Percentiles rank a stretch among this genome's conserved stretches.
These are phyloP conservation scores for Pestalotiopsis sp. DNA, from an alignment of 2,329 filamentous ascomycete genomes.

Conservation along the genomic window DNA sequence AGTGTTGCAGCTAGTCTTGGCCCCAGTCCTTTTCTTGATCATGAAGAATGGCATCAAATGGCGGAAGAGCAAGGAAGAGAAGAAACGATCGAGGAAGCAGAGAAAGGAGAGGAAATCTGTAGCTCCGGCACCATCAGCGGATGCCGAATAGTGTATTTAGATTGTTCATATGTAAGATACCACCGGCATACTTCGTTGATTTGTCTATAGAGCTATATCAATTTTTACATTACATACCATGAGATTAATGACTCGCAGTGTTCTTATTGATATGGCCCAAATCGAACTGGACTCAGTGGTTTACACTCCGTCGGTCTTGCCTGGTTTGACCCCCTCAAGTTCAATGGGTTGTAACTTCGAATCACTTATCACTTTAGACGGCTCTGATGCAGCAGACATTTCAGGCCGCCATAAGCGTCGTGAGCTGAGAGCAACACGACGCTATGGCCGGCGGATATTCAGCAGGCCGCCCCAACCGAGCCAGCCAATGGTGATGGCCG, in stretches of 20 bases:
- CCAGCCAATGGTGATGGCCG: constrained; percentile 38
- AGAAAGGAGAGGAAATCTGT: constrained; percentile 37
- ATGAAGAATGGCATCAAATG: constrained; percentile 31
- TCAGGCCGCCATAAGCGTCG: neutral
- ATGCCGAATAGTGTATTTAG: neutral
- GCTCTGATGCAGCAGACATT: neutral
- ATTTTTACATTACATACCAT: too few species aligned
- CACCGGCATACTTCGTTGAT: too few species aligned
- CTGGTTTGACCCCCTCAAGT: too few species aligned
- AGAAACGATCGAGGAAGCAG: constrained; percentile 45
- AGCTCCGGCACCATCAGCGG: neutral
- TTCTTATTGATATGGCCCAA: too few species aligned
- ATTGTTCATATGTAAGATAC: neutral
- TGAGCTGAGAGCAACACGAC: neutral
- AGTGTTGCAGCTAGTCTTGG: constrained; percentile 30
- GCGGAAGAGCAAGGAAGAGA: constrained; percentile 25
- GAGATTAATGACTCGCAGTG: too few species aligned
- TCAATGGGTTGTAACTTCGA: too few species aligned
- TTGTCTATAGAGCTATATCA: too few species aligned
- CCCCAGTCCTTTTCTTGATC: constrained; percentile 35
- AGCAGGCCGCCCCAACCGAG: constrained; percentile 18
- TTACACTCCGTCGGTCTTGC: too few species aligned
- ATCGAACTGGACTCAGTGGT: too few species aligned
- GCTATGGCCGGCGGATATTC: neutral
- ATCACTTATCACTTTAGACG: too few species aligned